phyloP scores from a whole-genome alignment of 1,139 yeast genomes.

The Taphrina confusa region DNA sequence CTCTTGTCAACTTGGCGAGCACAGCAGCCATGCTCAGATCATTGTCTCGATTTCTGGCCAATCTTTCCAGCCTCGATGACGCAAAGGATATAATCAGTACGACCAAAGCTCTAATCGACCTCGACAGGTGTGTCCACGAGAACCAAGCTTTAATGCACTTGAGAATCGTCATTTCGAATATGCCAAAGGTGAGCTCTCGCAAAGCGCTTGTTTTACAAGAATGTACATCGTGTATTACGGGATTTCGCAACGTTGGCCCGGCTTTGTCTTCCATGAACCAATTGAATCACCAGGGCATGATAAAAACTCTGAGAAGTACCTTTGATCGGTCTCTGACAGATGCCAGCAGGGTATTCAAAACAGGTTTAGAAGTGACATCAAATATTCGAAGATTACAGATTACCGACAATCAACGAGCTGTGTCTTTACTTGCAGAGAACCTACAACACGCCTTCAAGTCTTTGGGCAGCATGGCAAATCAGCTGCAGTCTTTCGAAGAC shows the following conservation, averaged over 20 bases:
- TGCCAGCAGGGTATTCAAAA: constrained; percentile 4
- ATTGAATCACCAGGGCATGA: constrained; percentile 11
- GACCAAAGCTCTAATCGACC: constrained; percentile 7
- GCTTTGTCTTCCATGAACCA: background rate
- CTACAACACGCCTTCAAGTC: constrained; percentile 7
- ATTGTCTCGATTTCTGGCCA: constrained; percentile 4
- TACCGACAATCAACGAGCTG: constrained; percentile 17
- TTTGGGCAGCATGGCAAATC: background rate
- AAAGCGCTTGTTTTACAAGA: constrained; percentile 14
- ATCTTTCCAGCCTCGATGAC: constrained; percentile 2
- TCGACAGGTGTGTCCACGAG: constrained; percentile 1
- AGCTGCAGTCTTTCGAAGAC: constrained; percentile 6
- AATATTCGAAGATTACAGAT: constrained; percentile 8
- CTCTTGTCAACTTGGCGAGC: constrained; percentile 9
- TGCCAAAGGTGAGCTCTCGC: background rate
- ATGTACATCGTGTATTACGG: background rate
- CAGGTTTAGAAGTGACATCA: constrained; percentile 11
- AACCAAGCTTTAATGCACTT: constrained; percentile 22
- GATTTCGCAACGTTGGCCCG: background rate
- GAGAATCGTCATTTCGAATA: constrained; percentile 6
- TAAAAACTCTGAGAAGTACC: background rate
- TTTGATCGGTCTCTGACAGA: background rate
- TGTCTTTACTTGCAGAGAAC: background rate
- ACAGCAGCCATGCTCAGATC: constrained; percentile 21
- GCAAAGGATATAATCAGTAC: constrained; percentile 3